Evolutionary conservation across 192 early-diverging fungal species (phyloP).

Genomic region (Coemansia guatemalensis): DNA sequence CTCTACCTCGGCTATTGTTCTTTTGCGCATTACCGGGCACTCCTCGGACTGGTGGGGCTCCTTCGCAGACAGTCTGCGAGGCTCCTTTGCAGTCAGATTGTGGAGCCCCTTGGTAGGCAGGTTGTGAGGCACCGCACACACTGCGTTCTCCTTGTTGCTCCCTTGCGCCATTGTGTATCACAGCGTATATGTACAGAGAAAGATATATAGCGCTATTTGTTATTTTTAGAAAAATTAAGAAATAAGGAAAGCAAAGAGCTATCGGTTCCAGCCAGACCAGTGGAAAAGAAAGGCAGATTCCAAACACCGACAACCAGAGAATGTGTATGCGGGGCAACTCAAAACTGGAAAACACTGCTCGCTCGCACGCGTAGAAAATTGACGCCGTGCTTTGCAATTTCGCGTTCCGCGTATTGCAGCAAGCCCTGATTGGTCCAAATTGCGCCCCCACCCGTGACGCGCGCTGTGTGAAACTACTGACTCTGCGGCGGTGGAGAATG

Average conservation of each 20-base stretch:
- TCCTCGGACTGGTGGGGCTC: not conserved
- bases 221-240: not conserved
- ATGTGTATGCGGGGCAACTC: not conserved
- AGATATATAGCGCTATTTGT: not conserved
- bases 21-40: slow-evolving; percentile 13
- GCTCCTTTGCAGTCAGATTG: not conserved
- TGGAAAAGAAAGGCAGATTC: not conserved
- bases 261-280: slow-evolving; percentile 1
- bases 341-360: not conserved
- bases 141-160: slow-evolving; percentile 33
- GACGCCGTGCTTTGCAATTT: not conserved
- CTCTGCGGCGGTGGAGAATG: not conserved
- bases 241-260: not conserved
- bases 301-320: not conserved
- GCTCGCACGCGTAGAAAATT: not conserved
- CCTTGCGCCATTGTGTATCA: slow-evolving; percentile 16
- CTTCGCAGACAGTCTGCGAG: not conserved
- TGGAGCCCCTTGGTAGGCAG: not conserved
- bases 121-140: not conserved
- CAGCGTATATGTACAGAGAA: not conserved
- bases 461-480: not conserved
- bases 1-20: slow-evolving; percentile 15
- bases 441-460: not conserved
- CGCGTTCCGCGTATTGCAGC: not conserved
- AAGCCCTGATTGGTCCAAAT: not conserved